Base-by-base conservation (phyloP, 371 early-diverging fungal genomes). In the Cokeromyces recurvatus region DNA sequence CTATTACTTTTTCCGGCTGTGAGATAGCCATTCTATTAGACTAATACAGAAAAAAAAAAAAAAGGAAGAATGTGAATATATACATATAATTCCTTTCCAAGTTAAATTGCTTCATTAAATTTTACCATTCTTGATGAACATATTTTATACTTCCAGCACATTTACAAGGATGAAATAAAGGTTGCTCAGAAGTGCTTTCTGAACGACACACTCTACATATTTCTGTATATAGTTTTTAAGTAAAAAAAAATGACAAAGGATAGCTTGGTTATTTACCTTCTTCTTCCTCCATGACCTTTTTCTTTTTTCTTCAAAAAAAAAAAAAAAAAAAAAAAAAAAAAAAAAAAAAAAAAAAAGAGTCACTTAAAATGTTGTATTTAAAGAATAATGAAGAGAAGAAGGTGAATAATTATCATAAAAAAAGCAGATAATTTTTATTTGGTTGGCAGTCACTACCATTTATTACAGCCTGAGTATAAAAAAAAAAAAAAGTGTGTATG, bases 161-260 rank as follows among this genome's bases (percentile, higher is more conserved):
- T 69, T 89, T 88, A 70, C 96, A 95, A 7, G 96, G 96, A 63
- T 90, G 79, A 64, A 84, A 94, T 31, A 95, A 74, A 22, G 94
- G 95, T 39, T 90, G 82, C 4, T 89, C 88, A 3, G 63, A 57
- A 12, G 90, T 86, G 12, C 69, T 86, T 38, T 85, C 89, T 32
- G 82, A 76, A 19, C 95, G 90, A 48, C 96, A 95, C 14, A 95
- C 94, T 57, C 96, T 84, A 68, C 96, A 95, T 35, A 94, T 86
- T 58, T 87, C 83, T 66, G 24, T 17, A 29, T 25, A 4, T 35
- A 10, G 17, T 43, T 36, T 4, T 36, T 22, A 21, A 10, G 24
- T 37, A 16, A 24, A 14, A 15, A 19, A n/a, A 2, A 2, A 29
- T 8, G 6, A 3, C 14, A 32, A 9, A 6, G 4, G n/a, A 2